Evolutionary conservation across 345 rosid species (phyloP), one percentile per base, ranked within the genome.

Genomic region (Leavenworthia alabamica): DNA sequence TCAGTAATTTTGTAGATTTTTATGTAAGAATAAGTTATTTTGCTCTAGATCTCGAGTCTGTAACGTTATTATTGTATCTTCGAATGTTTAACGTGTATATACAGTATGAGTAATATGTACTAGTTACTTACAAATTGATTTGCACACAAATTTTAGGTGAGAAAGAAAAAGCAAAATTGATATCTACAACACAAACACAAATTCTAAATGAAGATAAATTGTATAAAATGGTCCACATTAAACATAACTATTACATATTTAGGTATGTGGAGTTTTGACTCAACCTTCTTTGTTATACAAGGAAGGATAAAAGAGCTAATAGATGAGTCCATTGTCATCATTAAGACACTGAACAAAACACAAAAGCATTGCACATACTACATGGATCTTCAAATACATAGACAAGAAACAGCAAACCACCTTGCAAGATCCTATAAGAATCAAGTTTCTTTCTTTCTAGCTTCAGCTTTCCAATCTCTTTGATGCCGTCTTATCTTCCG

Each of bases 401-500:
- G n/a, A n/a, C n/a, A n/a, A n/a, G n/a, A n/a, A n/a, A n/a, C n/a
- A n/a, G n/a, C n/a, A n/a, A n/a, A n/a, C n/a, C n/a, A n/a, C n/a
- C n/a, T n/a, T n/a, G n/a, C n/a, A n/a, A n/a, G n/a, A n/a, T n/a
- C n/a, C n/a, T n/a, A n/a, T n/a, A n/a, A n/a, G n/a, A n/a, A n/a
- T n/a, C 55, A 68, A 51, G 47, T 64, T 66, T 72, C 75, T 70
- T 75, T 77, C 17, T 71, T 82, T 70, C 93, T 80, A 51, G 94
- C 94, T 54, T 83, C 89, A 45, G 83, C 86, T 77, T 86, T 86
- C 94, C 94, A 83, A 57, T 83, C 75, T 73, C 94, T 75, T 42
- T 67, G 60, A 43, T 78, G 62, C 27, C 53, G 22, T n/a, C n/a
- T 31, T 73, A 60, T 43, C 67, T 68, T 68, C 54, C 61, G 16